Percentiles rank a stretch among this genome's conserved stretches.
Conservation (phyloP, 148 eudicot genomes). For the Camellia japonica region DNA sequence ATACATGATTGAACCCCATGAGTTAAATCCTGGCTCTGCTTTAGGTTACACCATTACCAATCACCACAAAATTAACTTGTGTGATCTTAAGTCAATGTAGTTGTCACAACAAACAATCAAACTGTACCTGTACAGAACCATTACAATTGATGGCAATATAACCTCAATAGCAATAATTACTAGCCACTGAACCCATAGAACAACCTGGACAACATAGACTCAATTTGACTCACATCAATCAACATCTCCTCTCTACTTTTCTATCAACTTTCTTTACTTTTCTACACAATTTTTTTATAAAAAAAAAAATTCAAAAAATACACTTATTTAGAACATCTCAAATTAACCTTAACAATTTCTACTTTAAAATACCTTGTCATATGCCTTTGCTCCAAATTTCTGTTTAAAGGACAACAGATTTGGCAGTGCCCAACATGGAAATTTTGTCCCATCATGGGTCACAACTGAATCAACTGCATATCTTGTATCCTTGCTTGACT, state of each 20-base stretch:
- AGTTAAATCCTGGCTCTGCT: not conserved
- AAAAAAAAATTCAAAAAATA: too few relatives aligned
- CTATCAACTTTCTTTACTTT: too few relatives aligned
- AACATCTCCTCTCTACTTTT: too few relatives aligned
- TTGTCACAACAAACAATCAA: not conserved
- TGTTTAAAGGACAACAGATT: slow-evolving; percentile 57
- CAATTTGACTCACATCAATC: too few relatives aligned
- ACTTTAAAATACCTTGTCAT: slow-evolving; percentile 49
- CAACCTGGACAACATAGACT: not conserved
- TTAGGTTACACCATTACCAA: not conserved
- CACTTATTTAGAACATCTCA: too few relatives aligned
- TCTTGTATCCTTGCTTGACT: slow-evolving; percentile 80
- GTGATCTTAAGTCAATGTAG: not conserved
- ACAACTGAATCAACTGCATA: slow-evolving; percentile 88
- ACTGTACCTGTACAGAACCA: not conserved
- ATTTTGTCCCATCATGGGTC: slow-evolving; percentile 79
- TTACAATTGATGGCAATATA: not conserved
- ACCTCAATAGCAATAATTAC: not conserved
- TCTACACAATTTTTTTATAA: too few relatives aligned
- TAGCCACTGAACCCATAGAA: not conserved
- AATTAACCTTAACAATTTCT: not conserved
- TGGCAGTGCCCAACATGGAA: slow-evolving; percentile 82
- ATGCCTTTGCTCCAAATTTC: slow-evolving; percentile 59
- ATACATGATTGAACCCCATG: not conserved
- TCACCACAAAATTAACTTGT: not conserved